Evolutionary conservation across 2,329 filamentous ascomycete species (phyloP), one percentile per base, ranked within the genome.

Genomic region (Aspergillus sp.): DNA sequence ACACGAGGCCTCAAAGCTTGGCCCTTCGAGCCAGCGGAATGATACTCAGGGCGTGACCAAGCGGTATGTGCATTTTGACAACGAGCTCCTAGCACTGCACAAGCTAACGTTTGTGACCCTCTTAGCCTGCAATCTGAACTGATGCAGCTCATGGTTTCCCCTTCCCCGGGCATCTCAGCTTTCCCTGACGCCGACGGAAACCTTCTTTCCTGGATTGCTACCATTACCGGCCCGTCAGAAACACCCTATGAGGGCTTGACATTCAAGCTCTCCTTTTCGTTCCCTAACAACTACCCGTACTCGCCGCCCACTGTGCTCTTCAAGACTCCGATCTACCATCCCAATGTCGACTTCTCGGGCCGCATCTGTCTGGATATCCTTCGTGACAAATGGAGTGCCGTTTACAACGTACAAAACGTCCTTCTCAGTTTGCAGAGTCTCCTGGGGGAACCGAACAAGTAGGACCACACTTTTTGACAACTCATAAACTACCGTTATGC

Each of bases 321-420:
- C 86, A 96, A 93, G 81, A 99, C 96, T 6, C 95, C 95, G 39
- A 97, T 99, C 78, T 99, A 98, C 82, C 95, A 99, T 77, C 95
- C 95, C 54, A 99, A 99, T 69, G 91, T 99, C 67, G 95, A 99
- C 79, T 97, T 99, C 80, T 93, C 90, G 3, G 95, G 95, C 41
- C 86, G 95, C 56, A 99, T 99, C 77, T 99, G 95, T 75, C 83
- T 99, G 60, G 96, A 99, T 72, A 99, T 99, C 66, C 83, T 99
- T 64, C 98, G 97, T 83, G 95, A 98, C 77, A 97, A 97, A 80
- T 99, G 95, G 95, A 96, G 92, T 59, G 92, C 95, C 17, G 93
- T 96, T 44, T 96, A 97, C 83, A 98, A 98, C 72, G 92, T 96
- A 61, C 91, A 96, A 76, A 96, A 89, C 47, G 91, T 99, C 47